A percentile compares a stretch with the other conserved stretches of the same genome.
phyloP scores from a whole-genome alignment of 2,329 filamentous ascomycete genomes.

The Penicillium frequentans region DNA sequence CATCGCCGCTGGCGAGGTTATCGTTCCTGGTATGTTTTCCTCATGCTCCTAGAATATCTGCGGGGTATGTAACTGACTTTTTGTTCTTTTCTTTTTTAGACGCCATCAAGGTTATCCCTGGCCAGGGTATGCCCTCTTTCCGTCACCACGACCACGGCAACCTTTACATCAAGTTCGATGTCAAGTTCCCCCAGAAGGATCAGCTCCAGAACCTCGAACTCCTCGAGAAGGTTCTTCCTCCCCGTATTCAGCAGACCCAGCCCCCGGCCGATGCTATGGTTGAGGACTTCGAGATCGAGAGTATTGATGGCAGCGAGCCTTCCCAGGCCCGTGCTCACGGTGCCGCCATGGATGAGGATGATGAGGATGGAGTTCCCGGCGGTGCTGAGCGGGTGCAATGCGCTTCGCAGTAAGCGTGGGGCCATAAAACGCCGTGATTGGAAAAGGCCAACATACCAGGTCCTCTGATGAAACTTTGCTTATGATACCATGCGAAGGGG shows the following conservation, averaged over 20 bases:
- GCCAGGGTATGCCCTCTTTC: slow-evolving; percentile 95
- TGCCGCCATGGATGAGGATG: slow-evolving; percentile 70
- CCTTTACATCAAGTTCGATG: slow-evolving; percentile 94
- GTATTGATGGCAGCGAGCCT: slow-evolving; percentile 70
- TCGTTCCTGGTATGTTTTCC: slow-evolving; percentile 72
- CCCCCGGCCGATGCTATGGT: slow-evolving; percentile 86
- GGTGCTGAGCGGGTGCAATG: slow-evolving; percentile 54
- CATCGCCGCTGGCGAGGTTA: slow-evolving; percentile 91
- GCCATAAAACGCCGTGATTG: slow-evolving; percentile 6
- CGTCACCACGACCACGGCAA: slow-evolving; percentile 95
- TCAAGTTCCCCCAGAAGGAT: slow-evolving; percentile 89
- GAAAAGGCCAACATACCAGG: slow-evolving; percentile 15
- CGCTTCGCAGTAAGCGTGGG: slow-evolving; percentile 48
- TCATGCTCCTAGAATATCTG: slow-evolving; percentile 1
- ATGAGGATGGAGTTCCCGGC: slow-evolving; percentile 51
- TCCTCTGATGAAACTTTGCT: slow-evolving; percentile 34
- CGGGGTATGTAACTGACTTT: neutral
- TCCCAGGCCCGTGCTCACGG: slow-evolving; percentile 67
- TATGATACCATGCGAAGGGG: slow-evolving; percentile 36
- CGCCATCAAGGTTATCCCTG: slow-evolving; percentile 87
- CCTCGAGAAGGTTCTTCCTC: slow-evolving; percentile 81
- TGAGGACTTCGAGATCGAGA: slow-evolving; percentile 83
- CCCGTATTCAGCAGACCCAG: slow-evolving; percentile 62
- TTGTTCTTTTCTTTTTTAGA: slow-evolving; percentile 52
- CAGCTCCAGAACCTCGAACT: slow-evolving; percentile 69